Base-by-base conservation (phyloP, 2,329 filamentous ascomycete species). In the Monascus ruber region DNA sequence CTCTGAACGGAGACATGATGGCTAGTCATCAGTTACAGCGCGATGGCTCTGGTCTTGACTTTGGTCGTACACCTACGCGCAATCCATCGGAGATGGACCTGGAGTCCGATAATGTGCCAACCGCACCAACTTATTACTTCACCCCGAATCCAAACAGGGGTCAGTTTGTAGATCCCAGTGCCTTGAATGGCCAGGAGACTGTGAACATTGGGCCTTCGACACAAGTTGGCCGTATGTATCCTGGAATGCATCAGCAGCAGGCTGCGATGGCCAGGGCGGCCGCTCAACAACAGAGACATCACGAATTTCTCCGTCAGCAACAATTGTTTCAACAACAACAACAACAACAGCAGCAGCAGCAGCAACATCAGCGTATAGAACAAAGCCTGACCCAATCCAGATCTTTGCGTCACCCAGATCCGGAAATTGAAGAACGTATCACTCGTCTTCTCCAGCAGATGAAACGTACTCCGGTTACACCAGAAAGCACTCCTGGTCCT, bases 361-460 rank as follows among this genome's bases (percentile, higher is more conserved):
- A 81, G 52, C 73, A 79, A 42, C 42, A 35, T 2, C 38, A 41
- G 9, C 40, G 33, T 5, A 44, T 46, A 17, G 43, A 47, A 5
- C 54, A 53, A 39, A 52, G 45, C 27, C 50, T 49, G 11, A 42
- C 58, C 6, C 52, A 59, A 32, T 42, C 42, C 46, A 62, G 63
- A 43, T 42, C 55, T 39, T 53, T 58, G 33, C 62, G 59, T 36
- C 55, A 58, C 11, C 67, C 74, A 7, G 82, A 87, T 53, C 80
- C 82, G 8, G 73, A 83, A 28, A 80, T 86, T 5, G 88, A 96
- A 64, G 86, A 95, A 66, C 93, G 88, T 62, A 95, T 96, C 51
- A 86, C 85, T 24, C 86, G 91, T 58, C 76, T 96, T 4, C 73
- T 96, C 28, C 88, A 89, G 66, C 86, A 88, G 39, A 94, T 96